A percentile compares a stretch with the other conserved stretches of the same genome.
phyloP scores from a whole-genome alignment of 305 asterid genomes.

The Fraxinus dipetala region DNA sequence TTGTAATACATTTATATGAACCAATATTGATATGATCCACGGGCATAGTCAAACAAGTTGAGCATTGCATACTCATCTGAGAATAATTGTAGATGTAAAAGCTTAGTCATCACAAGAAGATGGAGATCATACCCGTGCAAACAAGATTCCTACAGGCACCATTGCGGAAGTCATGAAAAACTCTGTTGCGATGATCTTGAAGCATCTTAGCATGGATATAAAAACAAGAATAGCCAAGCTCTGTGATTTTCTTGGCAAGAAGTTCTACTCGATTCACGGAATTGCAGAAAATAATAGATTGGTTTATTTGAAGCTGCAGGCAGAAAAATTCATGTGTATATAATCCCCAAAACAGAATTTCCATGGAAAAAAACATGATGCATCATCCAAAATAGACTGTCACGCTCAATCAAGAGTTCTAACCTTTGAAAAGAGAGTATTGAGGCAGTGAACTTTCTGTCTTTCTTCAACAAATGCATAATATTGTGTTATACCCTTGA shows the following conservation, averaged over 20 bases:
- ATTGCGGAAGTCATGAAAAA: conserved; percentile 90
- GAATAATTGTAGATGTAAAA: background rate
- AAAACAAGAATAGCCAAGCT: conserved; percentile 97
- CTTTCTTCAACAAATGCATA: conserved; percentile 98
- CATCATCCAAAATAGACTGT: background rate
- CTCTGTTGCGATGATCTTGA: conserved; percentile 97
- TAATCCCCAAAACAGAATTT: background rate
- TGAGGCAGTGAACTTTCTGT: conserved; percentile 91
- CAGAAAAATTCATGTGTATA: conserved; percentile 14
- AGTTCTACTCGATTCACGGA: conserved; percentile 95
- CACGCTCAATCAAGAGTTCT: background rate
- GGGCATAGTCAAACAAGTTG: background rate
- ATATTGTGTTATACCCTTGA: conserved; percentile 91
- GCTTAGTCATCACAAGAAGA: conserved; percentile 12
- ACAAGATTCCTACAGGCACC: conserved; percentile 99
- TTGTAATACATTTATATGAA: background rate
- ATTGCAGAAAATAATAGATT: conserved; percentile 92
- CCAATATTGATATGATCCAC: background rate
- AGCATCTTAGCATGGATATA: conserved; percentile 98
- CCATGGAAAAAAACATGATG: background rate
- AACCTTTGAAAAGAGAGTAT: conserved; percentile 94
- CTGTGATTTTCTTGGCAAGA: conserved; percentile 94
- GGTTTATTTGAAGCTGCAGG: conserved; percentile 91
- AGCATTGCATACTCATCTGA: background rate
- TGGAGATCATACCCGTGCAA: conserved; percentile 70